Evolutionary conservation across 2,329 filamentous ascomycete species (phyloP).

Genomic region (Colletotrichum karsti): DNA sequence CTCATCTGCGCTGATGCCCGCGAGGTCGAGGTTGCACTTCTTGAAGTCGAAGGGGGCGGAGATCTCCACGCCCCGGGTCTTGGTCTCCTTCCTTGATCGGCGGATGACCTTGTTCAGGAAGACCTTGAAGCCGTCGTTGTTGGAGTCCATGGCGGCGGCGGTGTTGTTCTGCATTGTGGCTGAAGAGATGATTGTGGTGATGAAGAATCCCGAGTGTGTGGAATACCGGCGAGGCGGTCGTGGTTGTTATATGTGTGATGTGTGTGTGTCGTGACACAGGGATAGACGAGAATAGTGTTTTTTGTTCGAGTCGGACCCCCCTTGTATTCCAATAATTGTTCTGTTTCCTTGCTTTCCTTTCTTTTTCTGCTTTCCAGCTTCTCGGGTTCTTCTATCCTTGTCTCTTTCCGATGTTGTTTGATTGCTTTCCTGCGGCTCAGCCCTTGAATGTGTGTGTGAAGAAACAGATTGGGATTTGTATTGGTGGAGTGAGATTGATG

Average conservation of each 20-base stretch:
- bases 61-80: slow-evolving; percentile 52
- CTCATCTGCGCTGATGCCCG: slow-evolving; percentile 67
- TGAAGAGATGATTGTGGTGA: neutral
- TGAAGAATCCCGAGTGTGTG: neutral
- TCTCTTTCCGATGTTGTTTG: neutral
- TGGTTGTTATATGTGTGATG: neutral
- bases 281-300: neutral
- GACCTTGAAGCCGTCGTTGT: slow-evolving; percentile 52
- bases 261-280: neutral
- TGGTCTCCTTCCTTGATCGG: slow-evolving; percentile 49
- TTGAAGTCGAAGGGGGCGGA: slow-evolving; percentile 68
- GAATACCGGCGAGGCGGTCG: no score
- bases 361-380: slow-evolving; percentile 18
- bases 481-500: neutral
- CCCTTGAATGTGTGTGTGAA: neutral
- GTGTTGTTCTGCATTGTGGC: slow-evolving; percentile 19
- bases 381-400: neutral
- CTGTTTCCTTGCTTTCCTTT: neutral
- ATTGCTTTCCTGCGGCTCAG: slow-evolving; percentile 1
- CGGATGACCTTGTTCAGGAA: slow-evolving; percentile 54
- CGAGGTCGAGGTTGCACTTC: slow-evolving; percentile 59
- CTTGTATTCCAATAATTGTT: no score
- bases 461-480: neutral
- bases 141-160: slow-evolving; percentile 37
- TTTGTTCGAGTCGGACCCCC: no score